Conservation (phyloP, 345 rosid species). For the Luvunga scandens region DNA sequence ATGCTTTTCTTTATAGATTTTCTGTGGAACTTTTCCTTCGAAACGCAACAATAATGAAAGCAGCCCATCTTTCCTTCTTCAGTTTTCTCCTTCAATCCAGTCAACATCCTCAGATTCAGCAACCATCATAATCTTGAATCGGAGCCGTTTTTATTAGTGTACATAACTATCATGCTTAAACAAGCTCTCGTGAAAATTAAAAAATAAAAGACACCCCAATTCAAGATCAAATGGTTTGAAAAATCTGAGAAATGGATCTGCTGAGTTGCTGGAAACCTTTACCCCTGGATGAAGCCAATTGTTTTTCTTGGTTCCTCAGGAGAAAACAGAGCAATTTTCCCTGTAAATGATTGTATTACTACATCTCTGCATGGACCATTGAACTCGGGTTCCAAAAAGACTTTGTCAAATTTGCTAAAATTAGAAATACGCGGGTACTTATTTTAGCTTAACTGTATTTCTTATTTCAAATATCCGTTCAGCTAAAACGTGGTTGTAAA, state of each 20-base stretch:
- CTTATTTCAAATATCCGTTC: not conserved
- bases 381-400: constrained; percentile 10
- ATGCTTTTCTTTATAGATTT: constrained; percentile 60
- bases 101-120: constrained; percentile 20
- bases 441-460: constrained; percentile 1
- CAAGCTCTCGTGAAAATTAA: not conserved
- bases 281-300: constrained; percentile 11
- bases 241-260: constrained; percentile 5
- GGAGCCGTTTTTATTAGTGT: not conserved
- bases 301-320: constrained; percentile 7
- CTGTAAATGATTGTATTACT: not conserved
- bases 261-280: constrained; percentile 7
- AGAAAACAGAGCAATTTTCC: constrained; percentile 8
- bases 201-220: not conserved
- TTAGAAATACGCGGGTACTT: constrained; percentile 5
- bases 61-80: constrained; percentile 41
- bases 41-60: constrained; percentile 53
- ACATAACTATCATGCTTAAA: not conserved
- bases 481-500: not conserved
- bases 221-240: not conserved
- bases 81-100: constrained; percentile 16
- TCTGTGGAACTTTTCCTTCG: constrained; percentile 39
- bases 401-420: constrained; percentile 25
- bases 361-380: constrained; percentile 10
- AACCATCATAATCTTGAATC: constrained; percentile 32